Base-by-base conservation (phyloP, 2,329 filamentous ascomycete genomes). In the Colletotrichum falcatum region DNA sequence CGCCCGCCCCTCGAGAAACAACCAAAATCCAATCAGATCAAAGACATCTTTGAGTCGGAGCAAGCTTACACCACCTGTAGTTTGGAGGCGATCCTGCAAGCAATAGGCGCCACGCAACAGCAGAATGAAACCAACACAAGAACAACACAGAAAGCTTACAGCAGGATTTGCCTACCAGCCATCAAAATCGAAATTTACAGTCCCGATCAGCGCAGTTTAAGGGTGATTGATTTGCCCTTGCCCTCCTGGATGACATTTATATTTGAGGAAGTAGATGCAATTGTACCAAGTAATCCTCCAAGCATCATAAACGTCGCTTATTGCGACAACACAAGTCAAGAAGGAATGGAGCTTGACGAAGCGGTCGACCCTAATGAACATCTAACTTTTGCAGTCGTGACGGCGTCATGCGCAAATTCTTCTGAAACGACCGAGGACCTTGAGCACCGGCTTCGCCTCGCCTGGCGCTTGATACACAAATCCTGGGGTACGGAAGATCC, bases 41-140 rank as follows among this genome's bases (percentile, higher is more conserved):
- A 12, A 26, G 0, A 14, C 2, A 1, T 26, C 0, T 1, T 48
- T 48, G n/a, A 12, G 0, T 12, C 8, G 3, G 26, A 1, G 7
- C n/a, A 23, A 48, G 3, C 12, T 2, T 23, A 26, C n/a, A 48
- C 1, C 12, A 23, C 44, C 1, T 2, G 26, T 6, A 11, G 44
- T 14, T 48, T 48, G 3, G 5, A 1, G 3, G 26, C 0, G 7
- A 26, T 48, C 4, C n/a, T 48, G 5, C n/a, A 7, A 14, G 44
- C 1, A 11, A 48, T 48, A 26, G 1, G 1, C n/a, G 44, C 9
- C 44, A 7, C 12, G 3, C 1, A 8, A 5, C 23, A n/a, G 4
- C 20, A 14, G 9, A 7, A 23, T 23, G 2, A 8, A 7, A 26
- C n/a, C 44, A 11, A 23, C n/a, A 23, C 3, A 7, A 1, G 1